A percentile compares a stretch with the other conserved stretches of the same genome.
Evolutionary conservation across 192 early-diverging fungal species (phyloP).

Genomic region (Rhizophagus sp.): DNA sequence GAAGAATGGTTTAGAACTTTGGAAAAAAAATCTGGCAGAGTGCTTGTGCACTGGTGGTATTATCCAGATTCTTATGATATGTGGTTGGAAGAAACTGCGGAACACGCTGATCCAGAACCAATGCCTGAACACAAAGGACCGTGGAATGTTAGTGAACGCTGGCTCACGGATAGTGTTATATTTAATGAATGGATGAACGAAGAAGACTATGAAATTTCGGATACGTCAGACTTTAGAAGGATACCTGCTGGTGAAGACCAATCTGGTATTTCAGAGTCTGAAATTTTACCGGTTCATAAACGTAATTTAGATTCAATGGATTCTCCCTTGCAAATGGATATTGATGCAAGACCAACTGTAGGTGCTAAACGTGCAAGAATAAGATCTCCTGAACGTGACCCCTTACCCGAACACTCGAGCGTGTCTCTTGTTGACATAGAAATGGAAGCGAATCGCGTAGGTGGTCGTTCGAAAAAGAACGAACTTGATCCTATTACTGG

Average conservation of each 20-base stretch:
- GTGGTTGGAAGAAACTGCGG: constrained; percentile 66
- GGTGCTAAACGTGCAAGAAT: constrained; percentile 35
- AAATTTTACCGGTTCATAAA: constrained; percentile 15
- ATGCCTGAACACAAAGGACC: constrained; percentile 65
- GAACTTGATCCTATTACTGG: constrained; percentile 65
- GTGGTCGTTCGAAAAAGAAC: constrained; percentile 52
- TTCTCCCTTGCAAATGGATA: constrained; percentile 39
- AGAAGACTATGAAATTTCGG: constrained; percentile 74
- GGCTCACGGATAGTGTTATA: constrained; percentile 72
- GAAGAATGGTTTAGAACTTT: constrained; percentile 64
- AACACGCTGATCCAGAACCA: constrained; percentile 59
- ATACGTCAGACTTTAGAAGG: neutral
- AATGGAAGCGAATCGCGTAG: constrained; percentile 47
- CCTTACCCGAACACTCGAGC: constrained; percentile 42
- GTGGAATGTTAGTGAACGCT: constrained; percentile 70
- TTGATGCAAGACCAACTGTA: constrained; percentile 32
- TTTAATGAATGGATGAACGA: constrained; percentile 87
- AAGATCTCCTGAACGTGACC: constrained; percentile 44
- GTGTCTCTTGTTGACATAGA: constrained; percentile 55
- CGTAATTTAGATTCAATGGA: constrained; percentile 33
- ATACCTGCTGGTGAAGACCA: constrained; percentile 33
- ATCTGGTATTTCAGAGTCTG: constrained; percentile 44
- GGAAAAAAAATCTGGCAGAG: constrained; percentile 58
- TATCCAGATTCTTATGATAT: constrained; percentile 80
- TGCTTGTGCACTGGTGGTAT: constrained; percentile 80